Evolutionary conservation across 805 yeast genomes (phyloP).

Genomic region (Peterozyma xylosa): DNA sequence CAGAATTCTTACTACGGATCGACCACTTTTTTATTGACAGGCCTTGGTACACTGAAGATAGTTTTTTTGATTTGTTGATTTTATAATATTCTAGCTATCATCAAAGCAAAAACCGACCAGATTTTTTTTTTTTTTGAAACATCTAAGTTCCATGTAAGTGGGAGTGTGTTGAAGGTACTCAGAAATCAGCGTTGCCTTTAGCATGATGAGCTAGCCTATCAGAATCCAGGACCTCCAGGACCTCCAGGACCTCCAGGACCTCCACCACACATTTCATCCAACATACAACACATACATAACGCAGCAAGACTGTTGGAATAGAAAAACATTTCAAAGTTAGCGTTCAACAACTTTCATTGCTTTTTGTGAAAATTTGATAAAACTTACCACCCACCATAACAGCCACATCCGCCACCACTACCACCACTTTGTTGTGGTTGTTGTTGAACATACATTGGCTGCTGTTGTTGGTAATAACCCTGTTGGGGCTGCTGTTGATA

Average conservation of each 20-base stretch:
- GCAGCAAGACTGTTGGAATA: slow-evolving; percentile 8
- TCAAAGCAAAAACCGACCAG: too few relatives aligned
- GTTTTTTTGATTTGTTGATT: too few relatives aligned
- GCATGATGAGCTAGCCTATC: too few relatives aligned
- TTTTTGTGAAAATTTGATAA: slow-evolving; percentile 13
- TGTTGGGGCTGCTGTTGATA: slow-evolving; percentile 17
- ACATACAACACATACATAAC: slow-evolving; percentile 10
- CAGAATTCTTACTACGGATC: too few relatives aligned
- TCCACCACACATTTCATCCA: slow-evolving; percentile 9
- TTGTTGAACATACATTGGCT: slow-evolving; percentile 23
- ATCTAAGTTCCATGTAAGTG: too few relatives aligned
- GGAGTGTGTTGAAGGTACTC: too few relatives aligned
- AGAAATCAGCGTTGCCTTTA: too few relatives aligned
- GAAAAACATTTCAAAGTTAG: not conserved
- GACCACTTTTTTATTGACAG: too few relatives aligned
- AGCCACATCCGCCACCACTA: slow-evolving; percentile 15
- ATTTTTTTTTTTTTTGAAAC: too few relatives aligned
- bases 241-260: slow-evolving; percentile 6
- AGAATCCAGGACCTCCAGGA: slow-evolving; percentile 4
- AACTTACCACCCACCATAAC: slow-evolving; percentile 18
- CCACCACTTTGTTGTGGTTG: slow-evolving; percentile 13
- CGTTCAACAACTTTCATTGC: too few relatives aligned
- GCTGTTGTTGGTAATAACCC: slow-evolving; percentile 24
- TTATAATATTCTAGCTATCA: too few relatives aligned
- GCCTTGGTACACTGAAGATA: too few relatives aligned